Percentiles rank a stretch among this genome's conserved stretches.
These are phyloP conservation scores for Fusarium concolor DNA, from an alignment of 2,329 filamentous ascomycete species.

Conservation along the genomic window DNA sequence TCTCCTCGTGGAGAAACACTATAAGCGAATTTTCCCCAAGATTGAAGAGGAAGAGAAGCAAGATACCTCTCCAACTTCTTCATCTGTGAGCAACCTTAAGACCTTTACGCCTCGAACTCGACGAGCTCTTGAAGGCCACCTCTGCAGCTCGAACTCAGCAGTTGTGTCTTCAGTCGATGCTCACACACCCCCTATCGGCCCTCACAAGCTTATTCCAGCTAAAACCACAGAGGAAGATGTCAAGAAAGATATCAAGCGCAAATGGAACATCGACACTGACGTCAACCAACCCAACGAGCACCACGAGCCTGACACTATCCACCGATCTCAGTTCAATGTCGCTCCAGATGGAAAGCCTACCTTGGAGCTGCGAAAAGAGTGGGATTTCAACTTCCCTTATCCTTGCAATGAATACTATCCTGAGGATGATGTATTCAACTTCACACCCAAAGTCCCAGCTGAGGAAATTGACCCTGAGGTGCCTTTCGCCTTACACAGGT, in stretches of 20 bases:
- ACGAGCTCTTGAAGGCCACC: neutral
- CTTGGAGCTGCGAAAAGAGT: conserved; percentile 3
- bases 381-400: conserved; percentile 16
- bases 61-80: neutral
- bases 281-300: neutral
- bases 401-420: conserved; percentile 25
- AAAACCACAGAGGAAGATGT: too few species aligned
- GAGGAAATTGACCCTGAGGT: conserved; percentile 11
- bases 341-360: conserved; percentile 9
- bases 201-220: neutral
- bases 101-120: neutral
- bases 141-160: conserved; percentile 10
- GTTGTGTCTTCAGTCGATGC: conserved; percentile 22
- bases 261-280: neutral
- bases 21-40: neutral
- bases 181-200: conserved; percentile 25
- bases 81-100: neutral
- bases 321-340: conserved; percentile 10
- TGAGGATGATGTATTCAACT: neutral
- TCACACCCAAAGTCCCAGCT: conserved; percentile 1
- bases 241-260: neutral
- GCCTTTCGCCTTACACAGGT: neutral
- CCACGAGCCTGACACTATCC: neutral
- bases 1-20: conserved; percentile 30
- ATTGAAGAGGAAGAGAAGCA: neutral